These are phyloP conservation scores for Diospyros lotus DNA, from an alignment of 148 eudicot species.

Conservation along the genomic window DNA sequence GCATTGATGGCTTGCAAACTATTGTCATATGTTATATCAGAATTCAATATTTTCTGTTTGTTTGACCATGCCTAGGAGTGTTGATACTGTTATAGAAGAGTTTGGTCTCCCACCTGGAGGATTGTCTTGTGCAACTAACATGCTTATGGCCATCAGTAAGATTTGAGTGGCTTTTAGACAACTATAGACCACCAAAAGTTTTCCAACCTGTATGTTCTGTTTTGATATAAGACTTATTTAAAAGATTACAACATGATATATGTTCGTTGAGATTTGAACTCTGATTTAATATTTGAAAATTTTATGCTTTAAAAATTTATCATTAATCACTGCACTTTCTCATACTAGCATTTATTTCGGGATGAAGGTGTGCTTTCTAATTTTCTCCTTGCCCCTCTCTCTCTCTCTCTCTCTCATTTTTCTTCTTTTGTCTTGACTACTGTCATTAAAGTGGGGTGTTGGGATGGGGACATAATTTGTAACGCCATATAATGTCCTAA, in stretches of 20 bases:
- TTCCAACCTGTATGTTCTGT: background rate
- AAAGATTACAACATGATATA: background rate
- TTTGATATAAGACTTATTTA: background rate
- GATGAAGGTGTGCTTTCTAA: background rate
- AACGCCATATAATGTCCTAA: background rate
- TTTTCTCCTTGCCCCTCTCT: background rate
- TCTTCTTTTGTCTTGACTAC: background rate
- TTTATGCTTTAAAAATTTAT: background rate
- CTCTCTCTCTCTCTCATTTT: background rate
- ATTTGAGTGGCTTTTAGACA: background rate
- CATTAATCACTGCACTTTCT: background rate
- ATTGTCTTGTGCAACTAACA: background rate
- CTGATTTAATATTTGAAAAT: constrained; percentile 3
- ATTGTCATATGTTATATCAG: background rate
- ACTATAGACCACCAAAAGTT: background rate
- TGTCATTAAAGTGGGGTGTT: background rate
- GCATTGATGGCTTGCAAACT: background rate
- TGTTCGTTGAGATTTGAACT: background rate
- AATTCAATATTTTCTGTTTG: background rate
- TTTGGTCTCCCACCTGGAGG: background rate
- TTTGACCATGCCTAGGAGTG: background rate
- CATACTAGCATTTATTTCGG: background rate
- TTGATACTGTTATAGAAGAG: background rate
- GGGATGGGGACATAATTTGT: background rate
- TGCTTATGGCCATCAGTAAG: constrained; percentile 3